Base-by-base conservation (phyloP, 2,329 filamentous ascomycete genomes). In the Sporothrix globosa region DNA sequence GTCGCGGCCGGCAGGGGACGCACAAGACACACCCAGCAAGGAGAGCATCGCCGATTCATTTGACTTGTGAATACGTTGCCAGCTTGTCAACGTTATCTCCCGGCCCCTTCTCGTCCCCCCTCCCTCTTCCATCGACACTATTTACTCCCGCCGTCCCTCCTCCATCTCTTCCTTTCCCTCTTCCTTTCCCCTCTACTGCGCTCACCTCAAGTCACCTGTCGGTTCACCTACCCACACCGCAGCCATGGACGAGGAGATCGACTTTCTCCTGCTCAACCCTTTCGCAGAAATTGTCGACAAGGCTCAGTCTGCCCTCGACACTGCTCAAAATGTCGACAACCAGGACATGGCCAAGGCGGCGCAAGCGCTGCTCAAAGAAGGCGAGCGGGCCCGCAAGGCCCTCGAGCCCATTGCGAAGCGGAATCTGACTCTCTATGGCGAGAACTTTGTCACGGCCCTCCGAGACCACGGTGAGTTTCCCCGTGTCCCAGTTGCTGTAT, bases 201-300 rank as follows among this genome's bases (percentile, higher is more conserved):
- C 39, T 46, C 48, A 53, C 24, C 41, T 19, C 39, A 48, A 14
- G 39, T 34, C 39, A 21, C 53, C 34, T n/a, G 11, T 61, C 21
- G 21, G 66, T n/a, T 66, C 50, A 14, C 4, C 21, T 19, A 27
- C 21, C 67, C 14, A 30, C 21, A 27, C 39, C 61, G 27, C 39
- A 41, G 24, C 46, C 70, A 75, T 75, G 74, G 74, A 76, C 27
- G 73, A 75, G 54, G 73, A 74, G n/a, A 72, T 75, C 52, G 69
- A 74, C 68, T 79, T 80, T 58, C 81, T 87, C 60, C 82, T 86
- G 50, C 77, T 86, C 39, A 79, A 80, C 48, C 84, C 85, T 39
- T 87, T 87, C 74, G 80, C 78, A 68, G 84, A 87, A 58, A 82
- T 87, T 69, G 81, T 86, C 67, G 82, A 84, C 56, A 86, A 86